phyloP scores from a whole-genome alignment of 768 basidiomycete species.

The Hygrophoropsis aurantiaca region DNA sequence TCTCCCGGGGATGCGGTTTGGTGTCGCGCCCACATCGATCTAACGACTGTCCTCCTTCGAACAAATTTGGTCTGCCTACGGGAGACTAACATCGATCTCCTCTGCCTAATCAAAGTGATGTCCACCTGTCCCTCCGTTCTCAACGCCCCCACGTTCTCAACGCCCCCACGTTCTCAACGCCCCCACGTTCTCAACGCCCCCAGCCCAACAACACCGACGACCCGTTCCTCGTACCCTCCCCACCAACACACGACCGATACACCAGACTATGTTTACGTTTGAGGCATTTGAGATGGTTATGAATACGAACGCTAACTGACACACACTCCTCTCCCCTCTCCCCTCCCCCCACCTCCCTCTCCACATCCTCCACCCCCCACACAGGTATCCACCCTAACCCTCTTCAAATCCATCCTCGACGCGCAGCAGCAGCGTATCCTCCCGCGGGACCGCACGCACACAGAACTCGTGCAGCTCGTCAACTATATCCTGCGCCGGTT shows the following conservation, averaged over 20 bases:
- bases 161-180: conserved; percentile 5
- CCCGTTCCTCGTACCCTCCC: no score
- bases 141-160: no score
- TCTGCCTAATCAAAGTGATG: conserved; percentile 88
- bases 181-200: neutral
- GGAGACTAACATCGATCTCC: no score
- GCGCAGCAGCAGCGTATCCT: conserved; percentile 79
- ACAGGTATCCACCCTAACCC: conserved; percentile 84
- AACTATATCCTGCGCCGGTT: conserved; percentile 88
- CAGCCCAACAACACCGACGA: conserved; percentile 10
- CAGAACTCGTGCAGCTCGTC: conserved; percentile 82
- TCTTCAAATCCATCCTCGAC: conserved; percentile 86
- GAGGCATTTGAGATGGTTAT: conserved; percentile 89
- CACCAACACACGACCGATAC: no score
- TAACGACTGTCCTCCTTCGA: no score
- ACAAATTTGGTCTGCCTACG: no score
- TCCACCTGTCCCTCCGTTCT: no score
- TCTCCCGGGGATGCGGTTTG: no score
- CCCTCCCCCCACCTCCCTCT: no score
- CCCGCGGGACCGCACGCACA: conserved; percentile 75
- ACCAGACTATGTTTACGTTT: conserved; percentile 90
- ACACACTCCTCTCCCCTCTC: no score
- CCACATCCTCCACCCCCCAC: neutral
- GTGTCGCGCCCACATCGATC: no score
- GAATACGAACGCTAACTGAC: no score